Conservation (phyloP, 306 rosid genomes). For the Heteromeles arbutifolia region DNA sequence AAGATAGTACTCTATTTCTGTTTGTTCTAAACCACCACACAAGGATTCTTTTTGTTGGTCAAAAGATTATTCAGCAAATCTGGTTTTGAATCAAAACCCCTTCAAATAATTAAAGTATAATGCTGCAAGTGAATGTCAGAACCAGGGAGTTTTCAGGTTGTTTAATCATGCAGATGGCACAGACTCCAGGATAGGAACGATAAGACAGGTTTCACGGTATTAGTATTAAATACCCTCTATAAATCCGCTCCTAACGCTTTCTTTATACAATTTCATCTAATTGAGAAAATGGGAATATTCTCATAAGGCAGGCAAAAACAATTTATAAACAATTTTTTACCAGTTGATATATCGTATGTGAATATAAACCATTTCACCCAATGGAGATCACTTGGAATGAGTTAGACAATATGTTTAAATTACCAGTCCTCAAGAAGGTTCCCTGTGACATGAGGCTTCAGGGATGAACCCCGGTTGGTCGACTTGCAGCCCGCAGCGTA, state of each 20-base stretch:
- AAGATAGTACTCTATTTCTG: background rate
- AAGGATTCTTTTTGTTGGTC: background rate
- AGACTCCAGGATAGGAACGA: background rate
- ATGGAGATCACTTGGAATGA: constrained; percentile 9
- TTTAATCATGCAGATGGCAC: background rate
- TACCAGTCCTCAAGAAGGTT: constrained; percentile 83
- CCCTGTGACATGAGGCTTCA: constrained; percentile 68
- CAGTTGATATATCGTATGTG: background rate
- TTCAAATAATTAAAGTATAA: background rate
- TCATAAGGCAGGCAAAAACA: background rate
- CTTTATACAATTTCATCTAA: background rate
- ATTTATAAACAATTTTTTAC: background rate
- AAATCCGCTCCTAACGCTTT: background rate
- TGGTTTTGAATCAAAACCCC: background rate
- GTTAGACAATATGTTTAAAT: constrained; percentile 9
- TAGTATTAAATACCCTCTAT: background rate
- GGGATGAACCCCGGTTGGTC: constrained; percentile 57
- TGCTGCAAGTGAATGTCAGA: too few species aligned
- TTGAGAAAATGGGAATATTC: background rate
- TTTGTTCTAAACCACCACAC: background rate
- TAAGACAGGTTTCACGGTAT: background rate
- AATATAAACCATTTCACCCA: background rate
- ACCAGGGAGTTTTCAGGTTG: background rate
- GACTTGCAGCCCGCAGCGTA: constrained; percentile 66
- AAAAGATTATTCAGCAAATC: background rate